Conservation (phyloP, 1,284 basidiomycete species). For the Ustilago trichophora region DNA sequence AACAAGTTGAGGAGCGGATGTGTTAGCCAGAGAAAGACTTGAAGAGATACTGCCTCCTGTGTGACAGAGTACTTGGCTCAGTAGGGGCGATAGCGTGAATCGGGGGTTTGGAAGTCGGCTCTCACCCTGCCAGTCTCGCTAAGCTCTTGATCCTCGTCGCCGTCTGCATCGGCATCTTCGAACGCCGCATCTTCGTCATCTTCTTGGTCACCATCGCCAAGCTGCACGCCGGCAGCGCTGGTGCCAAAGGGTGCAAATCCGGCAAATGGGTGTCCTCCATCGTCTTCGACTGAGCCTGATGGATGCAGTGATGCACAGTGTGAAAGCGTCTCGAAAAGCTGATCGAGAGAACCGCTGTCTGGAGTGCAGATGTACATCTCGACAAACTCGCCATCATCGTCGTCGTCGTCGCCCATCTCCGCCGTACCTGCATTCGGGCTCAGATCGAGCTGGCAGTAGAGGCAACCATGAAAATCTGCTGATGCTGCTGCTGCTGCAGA, state of each 20-base stretch:
- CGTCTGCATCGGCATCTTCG: slow-evolving; percentile 68
- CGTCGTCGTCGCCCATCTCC: slow-evolving; percentile 45
- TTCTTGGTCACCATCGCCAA: slow-evolving; percentile 71
- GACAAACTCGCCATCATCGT: slow-evolving; percentile 44
- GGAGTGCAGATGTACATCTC: slow-evolving; percentile 58
- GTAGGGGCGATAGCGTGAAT: slow-evolving; percentile 84
- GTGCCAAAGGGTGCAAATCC: slow-evolving; percentile 61
- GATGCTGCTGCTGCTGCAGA: too few species aligned
- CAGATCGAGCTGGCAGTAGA: slow-evolving; percentile 64
- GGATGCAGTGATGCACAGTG: slow-evolving; percentile 89
- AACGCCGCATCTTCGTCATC: slow-evolving; percentile 73
- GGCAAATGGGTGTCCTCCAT: slow-evolving; percentile 67
- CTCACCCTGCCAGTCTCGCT: slow-evolving; percentile 91
- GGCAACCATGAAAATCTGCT: slow-evolving; percentile 33
- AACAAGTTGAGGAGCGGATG: background rate
- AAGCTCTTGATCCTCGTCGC: slow-evolving; percentile 70
- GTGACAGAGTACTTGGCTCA: too few species aligned
- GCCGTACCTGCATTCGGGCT: slow-evolving; percentile 27
- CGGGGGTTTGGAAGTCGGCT: slow-evolving; percentile 80
- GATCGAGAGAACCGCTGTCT: slow-evolving; percentile 73
- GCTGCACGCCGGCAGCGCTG: slow-evolving; percentile 19
- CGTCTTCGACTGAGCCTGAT: slow-evolving; percentile 69
- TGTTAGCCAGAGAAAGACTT: slow-evolving; percentile 8
- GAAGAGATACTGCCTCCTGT: too few species aligned
- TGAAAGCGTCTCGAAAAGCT: slow-evolving; percentile 87